phyloP scores from a whole-genome alignment of 31 red algal genomes.

The Odonthalia washingtoniensis region DNA sequence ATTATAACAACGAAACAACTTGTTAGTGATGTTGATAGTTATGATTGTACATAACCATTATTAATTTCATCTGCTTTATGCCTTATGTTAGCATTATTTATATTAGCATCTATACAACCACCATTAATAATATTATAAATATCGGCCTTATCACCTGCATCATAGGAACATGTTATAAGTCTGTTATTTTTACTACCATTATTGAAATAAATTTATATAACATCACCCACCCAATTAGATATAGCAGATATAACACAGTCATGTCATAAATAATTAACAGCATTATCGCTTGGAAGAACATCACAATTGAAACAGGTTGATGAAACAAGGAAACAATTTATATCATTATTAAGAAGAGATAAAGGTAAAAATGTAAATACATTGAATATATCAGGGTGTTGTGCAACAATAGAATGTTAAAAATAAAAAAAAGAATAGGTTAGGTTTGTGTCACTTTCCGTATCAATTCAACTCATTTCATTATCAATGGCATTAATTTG shows the following conservation, averaged over 20 bases:
- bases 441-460: no score
- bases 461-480: no score
- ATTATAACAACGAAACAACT: no score
- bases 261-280: slow-evolving; percentile 40
- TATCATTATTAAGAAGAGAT: slow-evolving; percentile 49
- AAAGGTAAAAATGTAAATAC: slow-evolving; percentile 23
- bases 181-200: slow-evolving; percentile 60
- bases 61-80: slow-evolving; percentile 35
- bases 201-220: slow-evolving; percentile 50
- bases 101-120: slow-evolving; percentile 49
- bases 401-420: no score
- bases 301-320: slow-evolving; percentile 47
- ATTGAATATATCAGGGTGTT: slow-evolving; percentile 64
- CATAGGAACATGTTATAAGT: slow-evolving; percentile 68
- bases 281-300: slow-evolving; percentile 42
- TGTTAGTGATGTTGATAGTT: no score
- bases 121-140: slow-evolving; percentile 52
- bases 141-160: slow-evolving; percentile 16
- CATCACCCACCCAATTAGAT: slow-evolving; percentile 53
- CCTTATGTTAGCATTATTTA: slow-evolving; percentile 57
- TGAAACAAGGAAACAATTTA: slow-evolving; percentile 65
- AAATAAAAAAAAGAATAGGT: no score
- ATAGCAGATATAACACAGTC: slow-evolving; percentile 61
- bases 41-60: neutral
- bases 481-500: no score